Percentiles rank a stretch among this genome's conserved stretches.
Conservation (phyloP, 768 basidiomycete genomes). For the Trametes elegans region DNA sequence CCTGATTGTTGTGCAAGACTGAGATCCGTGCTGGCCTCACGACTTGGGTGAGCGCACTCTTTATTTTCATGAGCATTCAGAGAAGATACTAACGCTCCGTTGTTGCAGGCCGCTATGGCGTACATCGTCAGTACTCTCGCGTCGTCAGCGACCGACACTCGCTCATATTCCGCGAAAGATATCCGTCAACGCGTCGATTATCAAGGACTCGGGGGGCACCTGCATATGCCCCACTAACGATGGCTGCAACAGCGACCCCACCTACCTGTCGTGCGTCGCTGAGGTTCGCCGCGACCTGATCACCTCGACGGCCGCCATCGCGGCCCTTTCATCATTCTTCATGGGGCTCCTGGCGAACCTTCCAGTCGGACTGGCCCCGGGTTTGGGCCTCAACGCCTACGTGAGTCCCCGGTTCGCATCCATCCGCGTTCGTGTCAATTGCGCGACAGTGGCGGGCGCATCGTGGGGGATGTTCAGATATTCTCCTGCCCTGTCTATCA, state of each 20-base stretch:
- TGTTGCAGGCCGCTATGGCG: constrained; percentile 69
- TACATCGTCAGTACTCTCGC: constrained; percentile 59
- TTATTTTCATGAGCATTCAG: background rate
- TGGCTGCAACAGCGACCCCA: constrained; percentile 49
- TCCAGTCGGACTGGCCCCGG: constrained; percentile 88
- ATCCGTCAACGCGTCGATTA: constrained; percentile 81
- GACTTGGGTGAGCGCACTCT: constrained; percentile 62
- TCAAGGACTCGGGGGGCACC: constrained; percentile 75
- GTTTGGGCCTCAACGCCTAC: constrained; percentile 81
- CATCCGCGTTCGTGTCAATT: background rate
- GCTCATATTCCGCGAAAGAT: constrained; percentile 46
- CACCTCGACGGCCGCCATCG: constrained; percentile 76
- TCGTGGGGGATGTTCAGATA: background rate
- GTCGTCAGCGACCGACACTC: no score
- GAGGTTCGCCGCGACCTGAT: constrained; percentile 76
- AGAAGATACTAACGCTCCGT: background rate
- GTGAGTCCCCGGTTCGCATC: constrained; percentile 46
- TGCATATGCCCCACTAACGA: constrained; percentile 69
- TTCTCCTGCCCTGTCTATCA: background rate
- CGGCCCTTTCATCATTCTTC: constrained; percentile 70
- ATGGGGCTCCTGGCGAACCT: constrained; percentile 86
- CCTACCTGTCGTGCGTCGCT: constrained; percentile 54
- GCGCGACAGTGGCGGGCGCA: background rate
- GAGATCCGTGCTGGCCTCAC: constrained; percentile 79
- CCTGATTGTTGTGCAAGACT: constrained; percentile 46